phyloP scores from a whole-genome alignment of 2,329 filamentous ascomycete species.

The Podosphaera xanthii region DNA sequence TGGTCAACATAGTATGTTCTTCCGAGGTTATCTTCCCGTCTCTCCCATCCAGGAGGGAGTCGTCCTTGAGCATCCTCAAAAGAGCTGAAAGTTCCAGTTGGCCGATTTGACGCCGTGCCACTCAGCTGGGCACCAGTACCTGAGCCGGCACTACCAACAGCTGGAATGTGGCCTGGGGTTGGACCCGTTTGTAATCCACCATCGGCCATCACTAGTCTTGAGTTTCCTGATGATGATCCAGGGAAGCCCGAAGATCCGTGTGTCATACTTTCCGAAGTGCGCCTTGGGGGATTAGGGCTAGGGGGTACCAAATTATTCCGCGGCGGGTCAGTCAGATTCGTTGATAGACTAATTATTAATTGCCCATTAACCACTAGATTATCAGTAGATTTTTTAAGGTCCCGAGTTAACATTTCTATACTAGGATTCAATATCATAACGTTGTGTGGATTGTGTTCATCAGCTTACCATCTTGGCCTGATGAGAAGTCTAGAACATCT shows the following conservation, averaged over 20 bases:
- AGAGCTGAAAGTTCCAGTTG: slow-evolving; percentile 45
- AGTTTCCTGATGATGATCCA: slow-evolving; percentile 7
- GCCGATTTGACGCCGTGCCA: slow-evolving; percentile 8
- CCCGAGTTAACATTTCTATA: slow-evolving; percentile 83
- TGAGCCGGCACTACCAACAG: slow-evolving; percentile 15
- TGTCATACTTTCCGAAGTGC: slow-evolving; percentile 14
- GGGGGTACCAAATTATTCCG: slow-evolving; percentile 19
- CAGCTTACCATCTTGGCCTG: slow-evolving; percentile 67
- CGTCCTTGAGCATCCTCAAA: slow-evolving; percentile 94
- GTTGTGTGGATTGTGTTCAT: neutral
- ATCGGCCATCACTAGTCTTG: slow-evolving; percentile 13
- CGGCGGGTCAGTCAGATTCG: slow-evolving; percentile 55
- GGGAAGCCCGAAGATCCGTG: slow-evolving; percentile 10
- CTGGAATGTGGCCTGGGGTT: slow-evolving; percentile 16
- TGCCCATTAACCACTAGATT: slow-evolving; percentile 96
- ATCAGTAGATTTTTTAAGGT: slow-evolving; percentile 93
- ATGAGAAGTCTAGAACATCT: slow-evolving; percentile 74
- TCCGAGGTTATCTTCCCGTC: slow-evolving; percentile 81
- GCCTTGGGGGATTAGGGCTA: slow-evolving; percentile 9
- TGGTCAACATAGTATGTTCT: slow-evolving; percentile 97
- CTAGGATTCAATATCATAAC: neutral
- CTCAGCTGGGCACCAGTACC: slow-evolving; percentile 8
- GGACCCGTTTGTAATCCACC: slow-evolving; percentile 12
- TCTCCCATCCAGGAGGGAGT: slow-evolving; percentile 83
- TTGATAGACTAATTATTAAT: slow-evolving; percentile 87